A percentile compares a stretch with the other conserved stretches of the same genome.
phyloP scores from a whole-genome alignment of 257 asterid species.

The Linderniella brevidens region DNA sequence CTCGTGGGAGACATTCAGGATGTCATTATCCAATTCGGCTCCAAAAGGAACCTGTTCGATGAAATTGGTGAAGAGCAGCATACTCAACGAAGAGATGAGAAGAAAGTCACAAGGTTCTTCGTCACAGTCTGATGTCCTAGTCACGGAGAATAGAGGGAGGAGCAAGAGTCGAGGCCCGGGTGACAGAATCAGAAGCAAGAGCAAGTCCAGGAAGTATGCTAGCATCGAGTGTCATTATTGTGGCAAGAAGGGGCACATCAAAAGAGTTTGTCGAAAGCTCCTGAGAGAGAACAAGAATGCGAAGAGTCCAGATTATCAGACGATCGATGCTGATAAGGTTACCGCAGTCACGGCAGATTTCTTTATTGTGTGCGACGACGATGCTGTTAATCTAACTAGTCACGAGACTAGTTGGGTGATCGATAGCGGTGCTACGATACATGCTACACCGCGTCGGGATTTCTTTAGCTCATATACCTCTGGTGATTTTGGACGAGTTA shows the following conservation, averaged over 20 bases:
- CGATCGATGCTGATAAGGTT: not conserved
- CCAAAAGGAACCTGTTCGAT: not conserved
- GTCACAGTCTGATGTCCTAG: not conserved
- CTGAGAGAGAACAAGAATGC: not conserved
- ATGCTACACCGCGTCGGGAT: not conserved
- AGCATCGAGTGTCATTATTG: conserved; percentile 3
- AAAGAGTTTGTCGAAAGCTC: not conserved
- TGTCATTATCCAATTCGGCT: too few relatives aligned
- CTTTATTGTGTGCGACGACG: not conserved
- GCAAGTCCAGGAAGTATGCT: conserved; percentile 1
- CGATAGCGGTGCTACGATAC: conserved; percentile 7
- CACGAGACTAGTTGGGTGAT: conserved; percentile 6
- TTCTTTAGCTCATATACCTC: not conserved
- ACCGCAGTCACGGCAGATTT: not conserved
- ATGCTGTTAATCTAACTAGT: conserved; percentile 1
- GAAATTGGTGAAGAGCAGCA: not conserved
- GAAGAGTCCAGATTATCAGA: not conserved
- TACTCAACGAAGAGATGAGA: conserved; percentile 11
- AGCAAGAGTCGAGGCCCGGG: not conserved
- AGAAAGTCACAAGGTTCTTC: conserved; percentile 8
- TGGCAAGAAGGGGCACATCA: not conserved
- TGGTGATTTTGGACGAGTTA: conserved; percentile 2
- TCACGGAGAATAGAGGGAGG: not conserved
- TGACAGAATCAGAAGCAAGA: not conserved
- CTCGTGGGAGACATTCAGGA: too few relatives aligned